Evolutionary conservation across 2,329 filamentous ascomycete species (phyloP).

Genomic region (Scedosporium boydii): DNA sequence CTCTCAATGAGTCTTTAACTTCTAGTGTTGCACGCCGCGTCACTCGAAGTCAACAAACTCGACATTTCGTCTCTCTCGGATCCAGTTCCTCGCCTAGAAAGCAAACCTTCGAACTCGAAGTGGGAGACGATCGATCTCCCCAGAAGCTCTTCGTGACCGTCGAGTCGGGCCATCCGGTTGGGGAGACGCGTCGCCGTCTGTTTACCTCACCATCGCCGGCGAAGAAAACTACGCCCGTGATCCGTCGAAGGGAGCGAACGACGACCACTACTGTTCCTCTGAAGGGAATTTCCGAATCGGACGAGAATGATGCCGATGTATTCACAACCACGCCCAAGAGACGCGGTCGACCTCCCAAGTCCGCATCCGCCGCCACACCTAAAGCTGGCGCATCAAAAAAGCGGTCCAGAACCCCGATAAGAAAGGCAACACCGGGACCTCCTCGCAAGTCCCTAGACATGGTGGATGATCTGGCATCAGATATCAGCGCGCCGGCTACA

Average conservation of each 20-base stretch:
- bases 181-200: conserved; percentile 27
- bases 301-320: conserved; percentile 28
- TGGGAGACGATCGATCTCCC: conserved; percentile 38
- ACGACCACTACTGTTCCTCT: conserved; percentile 44
- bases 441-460: background rate
- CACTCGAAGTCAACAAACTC: conserved; percentile 33
- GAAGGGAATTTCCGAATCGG: conserved; percentile 16
- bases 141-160: conserved; percentile 46
- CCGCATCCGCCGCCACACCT: conserved; percentile 37
- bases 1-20: conserved; percentile 30
- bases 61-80: conserved; percentile 25
- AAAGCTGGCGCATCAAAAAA: conserved; percentile 33
- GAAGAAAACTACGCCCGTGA: conserved; percentile 20
- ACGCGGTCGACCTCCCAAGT: conserved; percentile 37
- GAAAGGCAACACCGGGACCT: conserved; percentile 2
- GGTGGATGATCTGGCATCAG: background rate
- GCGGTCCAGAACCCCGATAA: conserved; percentile 34
- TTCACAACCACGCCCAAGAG: conserved; percentile 27
- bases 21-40: conserved; percentile 30
- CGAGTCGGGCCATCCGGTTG: conserved; percentile 34
- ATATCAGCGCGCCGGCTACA: background rate
- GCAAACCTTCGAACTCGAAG: conserved; percentile 47
- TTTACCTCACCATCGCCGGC: conserved; percentile 30
- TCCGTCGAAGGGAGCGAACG: conserved; percentile 25
- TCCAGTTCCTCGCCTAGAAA: conserved; percentile 37